Evolutionary conservation across 129 eudicot species (phyloP).

Genomic region (Heracleum sosnowskyi): DNA sequence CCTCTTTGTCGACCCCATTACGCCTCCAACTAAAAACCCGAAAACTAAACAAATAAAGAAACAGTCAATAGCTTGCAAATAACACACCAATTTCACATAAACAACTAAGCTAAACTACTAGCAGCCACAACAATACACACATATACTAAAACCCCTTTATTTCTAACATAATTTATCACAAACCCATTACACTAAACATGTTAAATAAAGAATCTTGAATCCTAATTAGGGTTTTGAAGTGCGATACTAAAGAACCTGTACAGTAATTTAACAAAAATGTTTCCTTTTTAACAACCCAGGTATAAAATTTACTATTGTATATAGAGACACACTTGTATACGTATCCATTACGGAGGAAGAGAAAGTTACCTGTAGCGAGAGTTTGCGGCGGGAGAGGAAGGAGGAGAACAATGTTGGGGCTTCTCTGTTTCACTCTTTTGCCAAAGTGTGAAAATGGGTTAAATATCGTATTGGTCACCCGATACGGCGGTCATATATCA

Average conservation of each 20-base stretch:
- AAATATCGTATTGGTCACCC: too few relatives aligned
- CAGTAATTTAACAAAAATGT: neutral
- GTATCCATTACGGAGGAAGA: neutral
- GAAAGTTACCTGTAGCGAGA: neutral
- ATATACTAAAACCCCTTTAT: neutral
- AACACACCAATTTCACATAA: neutral
- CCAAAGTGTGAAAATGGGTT: too few relatives aligned
- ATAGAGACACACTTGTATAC: neutral
- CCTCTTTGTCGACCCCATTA: conserved; percentile 64
- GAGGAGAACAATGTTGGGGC: neutral
- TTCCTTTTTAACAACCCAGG: neutral
- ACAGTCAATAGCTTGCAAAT: neutral
- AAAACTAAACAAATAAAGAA: neutral
- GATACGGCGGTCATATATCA: too few relatives aligned
- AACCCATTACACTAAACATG: neutral
- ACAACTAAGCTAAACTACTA: neutral
- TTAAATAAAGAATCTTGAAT: neutral
- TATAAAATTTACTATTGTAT: neutral
- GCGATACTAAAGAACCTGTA: neutral
- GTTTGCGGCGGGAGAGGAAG: neutral
- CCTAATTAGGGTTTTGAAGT: neutral
- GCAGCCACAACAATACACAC: neutral
- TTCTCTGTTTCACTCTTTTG: too few relatives aligned
- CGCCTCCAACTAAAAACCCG: conserved; percentile 6
- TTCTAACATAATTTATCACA: neutral